phyloP scores from a whole-genome alignment of 306 rosid genomes.

The Vigna reflexopilosa region DNA sequence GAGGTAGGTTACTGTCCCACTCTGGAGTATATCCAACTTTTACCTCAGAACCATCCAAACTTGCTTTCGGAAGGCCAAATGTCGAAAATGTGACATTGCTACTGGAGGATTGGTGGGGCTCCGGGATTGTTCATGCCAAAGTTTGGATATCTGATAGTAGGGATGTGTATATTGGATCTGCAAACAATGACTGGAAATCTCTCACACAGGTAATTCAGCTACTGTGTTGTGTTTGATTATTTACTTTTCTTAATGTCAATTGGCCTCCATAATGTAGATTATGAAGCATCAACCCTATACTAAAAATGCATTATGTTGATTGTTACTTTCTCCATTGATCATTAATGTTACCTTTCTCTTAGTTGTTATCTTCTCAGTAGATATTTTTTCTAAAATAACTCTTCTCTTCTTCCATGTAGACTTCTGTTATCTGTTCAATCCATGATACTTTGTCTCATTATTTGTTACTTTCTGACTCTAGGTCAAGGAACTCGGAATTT shows the following conservation, averaged over 20 bases:
- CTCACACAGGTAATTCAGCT: conserved; percentile 74
- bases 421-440: conserved; percentile 11
- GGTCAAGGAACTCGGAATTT: conserved; percentile 97
- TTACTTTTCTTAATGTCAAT: conserved; percentile 24
- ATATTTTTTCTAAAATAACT: not conserved
- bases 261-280: not conserved
- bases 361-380: not conserved
- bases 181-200: conserved; percentile 97
- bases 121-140: conserved; percentile 93
- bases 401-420: not conserved
- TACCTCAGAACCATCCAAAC: conserved; percentile 70
- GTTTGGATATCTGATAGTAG: conserved; percentile 89
- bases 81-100: conserved; percentile 83
- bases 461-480: conserved; percentile 40
- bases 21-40: conserved; percentile 85
- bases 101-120: conserved; percentile 79
- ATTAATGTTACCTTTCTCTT: not conserved
- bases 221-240: not conserved
- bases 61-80: conserved; percentile 86
- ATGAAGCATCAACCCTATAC: conserved; percentile 17
- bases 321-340: conserved; percentile 11
- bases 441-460: conserved; percentile 32
- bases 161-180: conserved; percentile 88
- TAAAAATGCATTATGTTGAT: not conserved
- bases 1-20: conserved; percentile 79